A percentile compares a stretch with the other conserved stretches of the same genome.
phyloP scores from a whole-genome alignment of 2,329 filamentous ascomycete species.

The Diplodia scrobiculata region DNA sequence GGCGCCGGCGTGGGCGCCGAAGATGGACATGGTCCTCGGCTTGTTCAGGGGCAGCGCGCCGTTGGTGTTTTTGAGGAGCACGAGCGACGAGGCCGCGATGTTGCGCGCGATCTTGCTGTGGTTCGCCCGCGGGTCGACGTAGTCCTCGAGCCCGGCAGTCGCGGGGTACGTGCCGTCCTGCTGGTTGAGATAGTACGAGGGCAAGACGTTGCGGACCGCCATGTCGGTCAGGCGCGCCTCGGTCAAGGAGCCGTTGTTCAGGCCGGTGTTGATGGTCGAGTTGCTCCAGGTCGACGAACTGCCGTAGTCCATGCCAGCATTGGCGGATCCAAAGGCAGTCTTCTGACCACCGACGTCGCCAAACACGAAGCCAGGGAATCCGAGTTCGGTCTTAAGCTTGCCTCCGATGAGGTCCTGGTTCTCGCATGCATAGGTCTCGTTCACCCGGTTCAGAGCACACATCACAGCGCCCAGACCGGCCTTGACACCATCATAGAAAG shows the following conservation, averaged over 20 bases:
- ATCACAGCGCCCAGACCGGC: slow-evolving; percentile 75
- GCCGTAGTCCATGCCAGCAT: slow-evolving; percentile 37
- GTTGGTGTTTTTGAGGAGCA: slow-evolving; percentile 54
- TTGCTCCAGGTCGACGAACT: slow-evolving; percentile 15
- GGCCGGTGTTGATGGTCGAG: slow-evolving; percentile 43
- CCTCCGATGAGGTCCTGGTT: slow-evolving; percentile 52
- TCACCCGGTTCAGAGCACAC: slow-evolving; percentile 66
- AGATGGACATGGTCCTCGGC: slow-evolving; percentile 53
- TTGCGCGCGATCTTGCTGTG: slow-evolving; percentile 45
- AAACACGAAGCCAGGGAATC: slow-evolving; percentile 39
- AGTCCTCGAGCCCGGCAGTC: slow-evolving; percentile 36
- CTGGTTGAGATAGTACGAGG: slow-evolving; percentile 51
- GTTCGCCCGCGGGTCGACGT: slow-evolving; percentile 38
- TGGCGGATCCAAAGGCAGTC: slow-evolving; percentile 36
- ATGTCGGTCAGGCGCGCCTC: slow-evolving; percentile 51
- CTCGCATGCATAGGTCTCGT: slow-evolving; percentile 50
- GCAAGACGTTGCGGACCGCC: slow-evolving; percentile 51
- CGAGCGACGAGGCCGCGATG: slow-evolving; percentile 46
- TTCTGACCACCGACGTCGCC: slow-evolving; percentile 38
- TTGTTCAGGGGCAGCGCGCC: slow-evolving; percentile 56
- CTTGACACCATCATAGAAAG: slow-evolving; percentile 73
- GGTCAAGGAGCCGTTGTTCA: slow-evolving; percentile 48
- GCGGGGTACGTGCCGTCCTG: slow-evolving; percentile 48
- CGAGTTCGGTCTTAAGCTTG: slow-evolving; percentile 54
- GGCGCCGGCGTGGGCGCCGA: slow-evolving; percentile 54